phyloP scores from a whole-genome alignment of 1,284 basidiomycete genomes.

The Coriolopsis trogii region DNA sequence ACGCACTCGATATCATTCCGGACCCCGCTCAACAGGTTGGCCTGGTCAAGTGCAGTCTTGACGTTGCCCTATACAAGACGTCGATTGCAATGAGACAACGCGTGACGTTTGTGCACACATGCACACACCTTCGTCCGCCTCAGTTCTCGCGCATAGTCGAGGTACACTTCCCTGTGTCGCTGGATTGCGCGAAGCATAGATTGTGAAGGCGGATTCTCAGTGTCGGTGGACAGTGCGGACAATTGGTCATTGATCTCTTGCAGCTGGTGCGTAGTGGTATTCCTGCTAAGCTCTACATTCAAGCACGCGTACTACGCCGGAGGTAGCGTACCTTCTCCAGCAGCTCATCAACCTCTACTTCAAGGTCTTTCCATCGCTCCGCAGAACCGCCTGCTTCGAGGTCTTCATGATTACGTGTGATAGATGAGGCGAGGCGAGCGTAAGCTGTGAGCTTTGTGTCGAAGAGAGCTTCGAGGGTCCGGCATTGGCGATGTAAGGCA shows the following conservation, averaged over 20 bases:
- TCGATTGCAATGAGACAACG: too few relatives aligned
- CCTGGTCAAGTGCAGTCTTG: slow-evolving; percentile 83
- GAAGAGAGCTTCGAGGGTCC: slow-evolving; percentile 89
- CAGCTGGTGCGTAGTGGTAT: slow-evolving; percentile 55
- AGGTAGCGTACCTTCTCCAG: slow-evolving; percentile 73
- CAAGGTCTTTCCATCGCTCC: slow-evolving; percentile 79
- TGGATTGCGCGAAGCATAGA: slow-evolving; percentile 90
- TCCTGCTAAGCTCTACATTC: slow-evolving; percentile 22
- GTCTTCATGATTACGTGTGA: slow-evolving; percentile 65
- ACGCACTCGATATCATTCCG: slow-evolving; percentile 93
- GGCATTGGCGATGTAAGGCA: slow-evolving; percentile 81
- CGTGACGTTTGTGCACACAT: slow-evolving; percentile 5
- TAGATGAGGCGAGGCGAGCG: slow-evolving; percentile 79
- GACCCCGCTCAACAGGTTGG: slow-evolving; percentile 89
- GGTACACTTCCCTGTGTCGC: slow-evolving; percentile 87
- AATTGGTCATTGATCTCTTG: slow-evolving; percentile 84
- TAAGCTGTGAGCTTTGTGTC: slow-evolving; percentile 91
- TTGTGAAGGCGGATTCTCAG: slow-evolving; percentile 76
- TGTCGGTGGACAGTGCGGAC: slow-evolving; percentile 66
- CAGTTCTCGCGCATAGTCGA: slow-evolving; percentile 87
- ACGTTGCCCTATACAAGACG: slow-evolving; percentile 67
- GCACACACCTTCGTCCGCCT: slow-evolving; percentile 74
- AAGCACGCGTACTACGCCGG: slow-evolving; percentile 7
- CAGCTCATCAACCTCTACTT: slow-evolving; percentile 85
- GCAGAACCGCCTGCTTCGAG: slow-evolving; percentile 70